Conservation (phyloP, 1,139 yeast species). For the Blastobotrys ciferrii region DNA sequence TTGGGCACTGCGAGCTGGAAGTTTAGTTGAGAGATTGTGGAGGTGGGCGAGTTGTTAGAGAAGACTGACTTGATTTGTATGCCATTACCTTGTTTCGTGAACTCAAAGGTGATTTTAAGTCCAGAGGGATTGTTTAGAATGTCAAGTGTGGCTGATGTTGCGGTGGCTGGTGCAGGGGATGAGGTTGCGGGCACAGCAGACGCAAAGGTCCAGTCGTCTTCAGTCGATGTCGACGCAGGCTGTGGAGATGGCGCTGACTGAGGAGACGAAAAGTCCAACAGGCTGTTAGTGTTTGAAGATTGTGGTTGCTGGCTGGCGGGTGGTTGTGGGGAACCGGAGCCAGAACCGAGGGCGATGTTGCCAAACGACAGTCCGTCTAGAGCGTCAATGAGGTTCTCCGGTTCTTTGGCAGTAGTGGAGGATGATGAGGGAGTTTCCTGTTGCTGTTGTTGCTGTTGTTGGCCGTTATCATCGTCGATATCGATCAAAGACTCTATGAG, state of each 20-base stretch:
- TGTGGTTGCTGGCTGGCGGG: conserved; percentile 15
- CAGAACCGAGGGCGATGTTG: conserved; percentile 39
- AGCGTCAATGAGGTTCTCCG: conserved; percentile 63
- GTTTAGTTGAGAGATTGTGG: conserved; percentile 49
- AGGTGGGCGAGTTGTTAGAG: conserved; percentile 46
- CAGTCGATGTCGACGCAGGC: conserved; percentile 16
- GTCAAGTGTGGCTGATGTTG: conserved; percentile 19
- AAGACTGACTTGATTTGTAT: conserved; percentile 47
- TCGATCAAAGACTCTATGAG: conserved; percentile 63
- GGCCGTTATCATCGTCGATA: conserved; percentile 64
- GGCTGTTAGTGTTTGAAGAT: no score
- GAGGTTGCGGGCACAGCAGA: conserved; percentile 17
- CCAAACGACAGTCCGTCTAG: conserved; percentile 60
- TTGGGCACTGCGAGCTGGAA: conserved; percentile 85
- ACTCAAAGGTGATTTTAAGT: conserved; percentile 50
- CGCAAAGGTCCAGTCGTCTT: conserved; percentile 23
- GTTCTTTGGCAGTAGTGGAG: conserved; percentile 39
- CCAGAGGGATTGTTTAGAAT: conserved; percentile 37
- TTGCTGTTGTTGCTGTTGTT: conserved; percentile 29
- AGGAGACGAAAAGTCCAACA: conserved; percentile 10
- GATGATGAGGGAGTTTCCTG: conserved; percentile 11
- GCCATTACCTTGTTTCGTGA: conserved; percentile 40
- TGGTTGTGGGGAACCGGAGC: conserved; percentile 14
- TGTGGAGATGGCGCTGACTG: conserved; percentile 35
- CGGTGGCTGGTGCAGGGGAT: conserved; percentile 15